These are phyloP conservation scores for Hypomontagnella submonticulosa DNA, from an alignment of 495 filamentous ascomycete species.

Conservation along the genomic window DNA sequence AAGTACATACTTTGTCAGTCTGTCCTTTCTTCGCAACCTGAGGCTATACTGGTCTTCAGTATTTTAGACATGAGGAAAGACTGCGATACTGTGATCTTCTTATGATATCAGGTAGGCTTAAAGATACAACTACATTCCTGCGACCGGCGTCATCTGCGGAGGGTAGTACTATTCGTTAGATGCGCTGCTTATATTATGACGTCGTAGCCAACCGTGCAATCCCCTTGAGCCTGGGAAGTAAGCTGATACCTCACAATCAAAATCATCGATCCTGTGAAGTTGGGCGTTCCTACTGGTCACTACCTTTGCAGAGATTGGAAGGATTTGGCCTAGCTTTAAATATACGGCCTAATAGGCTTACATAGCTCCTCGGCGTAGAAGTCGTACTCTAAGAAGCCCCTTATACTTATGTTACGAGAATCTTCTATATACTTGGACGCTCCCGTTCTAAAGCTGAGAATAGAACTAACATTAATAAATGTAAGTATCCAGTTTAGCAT, in stretches of 20 bases:
- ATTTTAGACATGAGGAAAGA: too few species aligned
- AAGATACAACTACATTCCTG: not conserved
- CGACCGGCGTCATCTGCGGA: constrained; percentile 32
- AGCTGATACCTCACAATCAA: constrained; percentile 23
- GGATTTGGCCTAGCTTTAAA: constrained; percentile 5
- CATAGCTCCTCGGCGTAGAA: constrained; percentile 11
- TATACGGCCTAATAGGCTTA: constrained; percentile 10
- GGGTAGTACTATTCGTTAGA: constrained; percentile 16
- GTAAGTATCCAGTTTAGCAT: too few species aligned
- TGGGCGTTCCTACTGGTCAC: not conserved
- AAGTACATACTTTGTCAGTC: too few species aligned
- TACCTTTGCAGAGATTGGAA: constrained; percentile 4
- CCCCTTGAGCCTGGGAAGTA: constrained; percentile 12
- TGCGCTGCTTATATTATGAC: constrained; percentile 22
- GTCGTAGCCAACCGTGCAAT: constrained; percentile 23
- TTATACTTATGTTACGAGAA: not conserved
- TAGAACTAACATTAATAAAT: too few species aligned
- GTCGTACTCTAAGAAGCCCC: not conserved
- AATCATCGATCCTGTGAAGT: constrained; percentile 21
- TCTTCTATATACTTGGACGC: too few species aligned
- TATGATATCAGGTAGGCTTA: too few species aligned
- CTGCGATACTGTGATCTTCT: too few species aligned
- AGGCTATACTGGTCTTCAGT: too few species aligned
- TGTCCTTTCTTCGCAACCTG: too few species aligned
- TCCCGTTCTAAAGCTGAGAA: too few species aligned